Percentiles rank a stretch among this genome's conserved stretches.
Evolutionary conservation across 1,284 basidiomycete species (phyloP).

Genomic region (Sanghuangporus sanghuang): DNA sequence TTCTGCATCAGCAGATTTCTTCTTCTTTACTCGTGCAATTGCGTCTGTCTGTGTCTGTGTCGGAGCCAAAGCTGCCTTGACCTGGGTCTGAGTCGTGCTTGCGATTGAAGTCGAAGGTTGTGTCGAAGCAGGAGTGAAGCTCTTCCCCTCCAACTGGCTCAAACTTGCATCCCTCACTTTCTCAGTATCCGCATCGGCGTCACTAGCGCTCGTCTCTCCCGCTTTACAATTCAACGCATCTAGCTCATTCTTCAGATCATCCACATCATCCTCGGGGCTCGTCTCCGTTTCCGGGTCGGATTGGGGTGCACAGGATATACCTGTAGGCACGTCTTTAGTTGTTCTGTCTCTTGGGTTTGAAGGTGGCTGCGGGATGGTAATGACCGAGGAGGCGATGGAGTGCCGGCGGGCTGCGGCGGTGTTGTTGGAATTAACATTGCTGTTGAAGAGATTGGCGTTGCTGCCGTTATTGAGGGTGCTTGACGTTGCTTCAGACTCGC

Average conservation of each 20-base stretch:
- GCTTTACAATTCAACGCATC: slow-evolving; percentile 1
- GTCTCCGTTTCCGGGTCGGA: slow-evolving; percentile 49
- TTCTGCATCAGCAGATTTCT: slow-evolving; percentile 43
- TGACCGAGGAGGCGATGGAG: slow-evolving; percentile 67
- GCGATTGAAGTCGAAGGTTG: not conserved
- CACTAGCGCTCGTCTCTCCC: slow-evolving; percentile 7
- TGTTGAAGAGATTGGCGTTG: not conserved
- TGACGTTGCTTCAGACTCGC: not conserved
- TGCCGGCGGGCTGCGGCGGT: slow-evolving; percentile 41
- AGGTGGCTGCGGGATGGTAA: slow-evolving; percentile 74
- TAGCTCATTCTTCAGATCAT: slow-evolving; percentile 19
- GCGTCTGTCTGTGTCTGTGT: not conserved
- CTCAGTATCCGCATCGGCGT: slow-evolving; percentile 2
- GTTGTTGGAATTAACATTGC: not conserved
- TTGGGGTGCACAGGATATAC: slow-evolving; percentile 41
- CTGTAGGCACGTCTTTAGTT: slow-evolving; percentile 36
- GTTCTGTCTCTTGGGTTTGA: slow-evolving; percentile 43
- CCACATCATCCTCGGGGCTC: slow-evolving; percentile 42
- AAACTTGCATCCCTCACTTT: slow-evolving; percentile 9
- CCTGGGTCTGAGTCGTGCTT: not conserved
- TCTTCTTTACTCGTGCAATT: slow-evolving; percentile 16
- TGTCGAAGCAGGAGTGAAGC: not conserved
- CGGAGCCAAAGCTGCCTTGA: not conserved
- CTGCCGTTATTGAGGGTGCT: not conserved
- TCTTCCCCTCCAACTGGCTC: slow-evolving; percentile 5